Percentiles rank a stretch among this genome's conserved stretches.
These are phyloP conservation scores for Aspergillus chevalieri DNA, from an alignment of 2,329 filamentous ascomycete genomes.

Conservation along the genomic window DNA sequence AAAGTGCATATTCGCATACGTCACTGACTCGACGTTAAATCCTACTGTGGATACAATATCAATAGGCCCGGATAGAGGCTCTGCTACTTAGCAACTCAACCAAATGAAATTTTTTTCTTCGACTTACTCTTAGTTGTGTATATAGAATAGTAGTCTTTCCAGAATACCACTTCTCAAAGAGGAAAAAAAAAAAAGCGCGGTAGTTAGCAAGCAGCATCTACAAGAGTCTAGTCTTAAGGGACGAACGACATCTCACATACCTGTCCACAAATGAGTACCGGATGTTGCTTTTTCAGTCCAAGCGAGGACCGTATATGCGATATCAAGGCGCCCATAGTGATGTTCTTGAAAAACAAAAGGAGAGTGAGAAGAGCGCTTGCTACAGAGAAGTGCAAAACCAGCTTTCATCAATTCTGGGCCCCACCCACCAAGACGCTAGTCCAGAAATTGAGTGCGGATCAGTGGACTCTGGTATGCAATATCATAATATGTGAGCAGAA, in stretches of 20 bases:
- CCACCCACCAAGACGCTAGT: too few relatives aligned
- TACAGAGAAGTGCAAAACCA: too few relatives aligned
- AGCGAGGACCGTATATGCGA: constrained; percentile 59
- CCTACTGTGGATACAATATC: constrained; percentile 96
- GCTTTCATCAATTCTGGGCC: too few relatives aligned
- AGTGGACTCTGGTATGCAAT: too few relatives aligned
- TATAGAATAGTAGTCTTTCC: constrained; percentile 93
- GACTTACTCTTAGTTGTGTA: constrained; percentile 66
- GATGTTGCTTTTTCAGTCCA: constrained; percentile 89
- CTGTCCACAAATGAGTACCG: constrained; percentile 83
- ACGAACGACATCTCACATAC: constrained; percentile 46
- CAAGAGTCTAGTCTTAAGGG: neutral
- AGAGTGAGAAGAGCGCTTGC: neutral
- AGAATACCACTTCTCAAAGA: constrained; percentile 67
- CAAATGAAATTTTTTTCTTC: neutral
- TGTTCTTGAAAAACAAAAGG: neutral
- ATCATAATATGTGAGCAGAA: too few relatives aligned
- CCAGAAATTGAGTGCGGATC: too few relatives aligned
- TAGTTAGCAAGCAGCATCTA: neutral
- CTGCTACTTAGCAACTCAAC: constrained; percentile 3
- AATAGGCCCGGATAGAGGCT: constrained; percentile 61
- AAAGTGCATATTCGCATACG: constrained; percentile 93
- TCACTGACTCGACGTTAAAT: constrained; percentile 95
- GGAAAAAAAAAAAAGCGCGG: too few relatives aligned
- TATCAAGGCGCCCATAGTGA: constrained; percentile 45